These are phyloP conservation scores for Lipomyces kockii DNA, from an alignment of 805 yeast species.

Conservation along the genomic window DNA sequence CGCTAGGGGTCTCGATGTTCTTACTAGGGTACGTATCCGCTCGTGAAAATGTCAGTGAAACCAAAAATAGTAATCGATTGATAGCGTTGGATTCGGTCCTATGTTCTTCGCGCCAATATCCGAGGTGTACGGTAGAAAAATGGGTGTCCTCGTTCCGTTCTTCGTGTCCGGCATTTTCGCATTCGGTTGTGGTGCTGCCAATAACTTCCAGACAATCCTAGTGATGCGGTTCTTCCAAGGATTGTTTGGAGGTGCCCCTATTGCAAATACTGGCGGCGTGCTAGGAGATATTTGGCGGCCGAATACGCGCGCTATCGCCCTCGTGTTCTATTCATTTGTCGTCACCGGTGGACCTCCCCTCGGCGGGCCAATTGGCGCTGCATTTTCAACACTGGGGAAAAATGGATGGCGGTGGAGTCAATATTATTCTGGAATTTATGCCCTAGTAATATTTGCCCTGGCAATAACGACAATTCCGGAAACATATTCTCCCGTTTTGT, in stretches of 20 bases:
- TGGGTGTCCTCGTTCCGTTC: constrained; percentile 53
- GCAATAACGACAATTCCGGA: constrained; percentile 47
- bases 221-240: constrained; percentile 64
- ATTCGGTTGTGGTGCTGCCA: constrained; percentile 57
- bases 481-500: constrained; percentile 53
- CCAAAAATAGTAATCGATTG: neutral
- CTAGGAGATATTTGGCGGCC: constrained; percentile 62
- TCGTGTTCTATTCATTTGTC: constrained; percentile 55
- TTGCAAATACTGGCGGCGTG: constrained; percentile 63
- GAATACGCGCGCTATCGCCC: constrained; percentile 57
- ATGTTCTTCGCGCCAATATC: constrained; percentile 64
- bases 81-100: constrained; percentile 56
- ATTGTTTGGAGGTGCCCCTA: constrained; percentile 62
- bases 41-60: neutral
- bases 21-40: constrained; percentile 23
- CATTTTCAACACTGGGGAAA: constrained; percentile 50
- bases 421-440: constrained; percentile 56
- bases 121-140: constrained; percentile 49
- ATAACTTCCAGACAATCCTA: constrained; percentile 57
- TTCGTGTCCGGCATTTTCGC: constrained; percentile 50
- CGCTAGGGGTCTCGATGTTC: constrained; percentile 28
- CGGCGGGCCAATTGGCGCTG: constrained; percentile 58
- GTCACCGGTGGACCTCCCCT: constrained; percentile 51
- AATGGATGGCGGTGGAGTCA: constrained; percentile 64
- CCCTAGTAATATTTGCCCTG: constrained; percentile 45